phyloP scores from a whole-genome alignment of 257 asterid genomes.

The Ophiorrhiza pumila region DNA sequence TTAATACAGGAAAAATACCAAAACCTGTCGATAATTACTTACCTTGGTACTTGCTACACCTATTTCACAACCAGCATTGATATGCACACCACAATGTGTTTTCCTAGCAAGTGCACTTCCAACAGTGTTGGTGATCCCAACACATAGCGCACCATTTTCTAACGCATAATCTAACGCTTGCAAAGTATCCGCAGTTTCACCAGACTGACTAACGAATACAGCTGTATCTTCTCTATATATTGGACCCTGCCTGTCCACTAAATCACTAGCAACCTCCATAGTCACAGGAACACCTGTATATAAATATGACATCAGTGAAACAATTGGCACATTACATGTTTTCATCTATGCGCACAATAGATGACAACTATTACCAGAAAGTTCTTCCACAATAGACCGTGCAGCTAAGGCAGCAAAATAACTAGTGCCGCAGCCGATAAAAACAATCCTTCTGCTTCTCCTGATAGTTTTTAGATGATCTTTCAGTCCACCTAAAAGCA shows the following conservation, averaged over 20 bases:
- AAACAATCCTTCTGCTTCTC: conserved; percentile 92
- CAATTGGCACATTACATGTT: background rate
- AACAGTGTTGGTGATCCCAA: conserved; percentile 96
- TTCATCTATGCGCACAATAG: background rate
- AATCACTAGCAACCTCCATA: conserved; percentile 98
- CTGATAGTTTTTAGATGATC: conserved; percentile 92
- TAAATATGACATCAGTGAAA: conserved; percentile 4
- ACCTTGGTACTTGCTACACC: conserved; percentile 99
- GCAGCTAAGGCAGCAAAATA: conserved; percentile 98
- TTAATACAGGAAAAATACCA: background rate
- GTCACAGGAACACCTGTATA: conserved; percentile 84
- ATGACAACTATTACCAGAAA: conserved; percentile 58
- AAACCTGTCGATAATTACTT: conserved; percentile 5
- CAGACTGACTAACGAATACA: conserved; percentile 94
- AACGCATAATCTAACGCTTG: conserved; percentile 91
- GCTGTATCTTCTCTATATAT: conserved; percentile 94
- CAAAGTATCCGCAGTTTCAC: conserved; percentile 97
- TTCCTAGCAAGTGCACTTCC: conserved; percentile 98
- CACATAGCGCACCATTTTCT: conserved; percentile 92
- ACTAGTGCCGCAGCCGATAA: conserved; percentile 97
- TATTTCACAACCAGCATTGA: conserved; percentile 97
- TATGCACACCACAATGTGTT: conserved; percentile 95
- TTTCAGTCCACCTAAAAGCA: conserved; percentile 92
- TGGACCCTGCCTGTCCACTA: conserved; percentile 95
- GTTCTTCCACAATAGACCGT: conserved; percentile 91